Evolutionary conservation across 805 yeast genomes (phyloP).

Genomic region (Candida succiphila): DNA sequence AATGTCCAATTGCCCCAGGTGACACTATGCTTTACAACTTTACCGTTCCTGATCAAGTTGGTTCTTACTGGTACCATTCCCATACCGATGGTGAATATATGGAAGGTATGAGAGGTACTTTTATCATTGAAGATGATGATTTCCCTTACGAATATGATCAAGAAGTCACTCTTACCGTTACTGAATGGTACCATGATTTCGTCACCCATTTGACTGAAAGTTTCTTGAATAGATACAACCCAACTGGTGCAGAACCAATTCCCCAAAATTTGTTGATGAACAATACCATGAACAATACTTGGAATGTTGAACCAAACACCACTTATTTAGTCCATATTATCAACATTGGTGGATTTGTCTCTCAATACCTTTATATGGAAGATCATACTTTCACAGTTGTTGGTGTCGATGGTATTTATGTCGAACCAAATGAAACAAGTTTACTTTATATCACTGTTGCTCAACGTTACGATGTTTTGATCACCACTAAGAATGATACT

Average conservation of each 20-base stretch:
- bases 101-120: constrained; percentile 81
- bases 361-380: constrained; percentile 83
- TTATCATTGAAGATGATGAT: constrained; percentile 59
- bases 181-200: constrained; percentile 83
- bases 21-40: constrained; percentile 70
- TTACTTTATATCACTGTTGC: constrained; percentile 79
- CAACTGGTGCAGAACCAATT: constrained; percentile 97
- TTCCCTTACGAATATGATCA: constrained; percentile 74
- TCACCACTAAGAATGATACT: constrained; percentile 59
- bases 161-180: constrained; percentile 55
- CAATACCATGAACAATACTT: constrained; percentile 69
- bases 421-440: constrained; percentile 62
- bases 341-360: constrained; percentile 86
- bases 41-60: constrained; percentile 73
- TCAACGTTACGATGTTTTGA: constrained; percentile 78
- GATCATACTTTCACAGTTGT: constrained; percentile 80
- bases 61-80: constrained; percentile 97
- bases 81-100: constrained; percentile 86
- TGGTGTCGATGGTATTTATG: constrained; percentile 87
- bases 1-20: constrained; percentile 87
- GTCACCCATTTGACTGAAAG: constrained; percentile 38
- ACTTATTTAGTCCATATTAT: constrained; percentile 76
- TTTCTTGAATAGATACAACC: constrained; percentile 71
- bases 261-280: constrained; percentile 77
- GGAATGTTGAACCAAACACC: constrained; percentile 73